Evolutionary conservation across 345 rosid species (phyloP).

Genomic region (Euphorbia tirucalli): DNA sequence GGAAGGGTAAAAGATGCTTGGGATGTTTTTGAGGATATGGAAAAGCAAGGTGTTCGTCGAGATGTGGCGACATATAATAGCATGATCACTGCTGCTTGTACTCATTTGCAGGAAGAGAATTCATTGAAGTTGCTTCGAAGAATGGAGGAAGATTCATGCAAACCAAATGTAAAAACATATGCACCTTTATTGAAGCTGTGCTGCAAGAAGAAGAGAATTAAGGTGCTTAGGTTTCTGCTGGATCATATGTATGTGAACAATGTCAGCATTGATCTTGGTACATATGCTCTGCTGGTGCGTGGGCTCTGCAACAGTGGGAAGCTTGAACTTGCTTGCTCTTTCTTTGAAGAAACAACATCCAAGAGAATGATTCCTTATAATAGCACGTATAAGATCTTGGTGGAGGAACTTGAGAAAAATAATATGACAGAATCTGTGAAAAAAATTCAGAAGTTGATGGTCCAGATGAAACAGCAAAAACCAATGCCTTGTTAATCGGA

Average conservation of each 20-base stretch:
- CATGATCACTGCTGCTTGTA: conserved; percentile 58
- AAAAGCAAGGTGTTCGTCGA: conserved; percentile 50
- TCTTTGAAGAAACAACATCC: conserved; percentile 59
- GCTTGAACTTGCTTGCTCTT: conserved; percentile 57
- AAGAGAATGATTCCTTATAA: conserved; percentile 67
- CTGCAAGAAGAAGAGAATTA: conserved; percentile 66
- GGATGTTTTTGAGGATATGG: conserved; percentile 76
- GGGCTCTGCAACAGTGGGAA: conserved; percentile 59
- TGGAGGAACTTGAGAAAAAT: conserved; percentile 49
- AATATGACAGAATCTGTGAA: conserved; percentile 47
- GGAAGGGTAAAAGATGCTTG: conserved; percentile 70
- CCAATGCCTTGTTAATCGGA: not conserved
- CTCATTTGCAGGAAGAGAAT: conserved; percentile 51
- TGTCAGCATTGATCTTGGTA: conserved; percentile 57
- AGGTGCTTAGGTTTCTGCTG: conserved; percentile 53
- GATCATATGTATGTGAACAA: conserved; percentile 66
- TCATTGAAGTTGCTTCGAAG: conserved; percentile 56
- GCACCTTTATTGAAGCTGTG: conserved; percentile 68
- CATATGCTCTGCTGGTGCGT: conserved; percentile 51
- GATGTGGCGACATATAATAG: conserved; percentile 54
- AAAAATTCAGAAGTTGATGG: conserved; percentile 48
- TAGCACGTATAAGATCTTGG: conserved; percentile 43
- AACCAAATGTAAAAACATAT: conserved; percentile 57
- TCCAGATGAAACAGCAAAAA: conserved; percentile 4
- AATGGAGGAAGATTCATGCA: conserved; percentile 65